Conservation (phyloP, 2,329 filamentous ascomycete genomes). For the Aspergillus calidoustus region DNA sequence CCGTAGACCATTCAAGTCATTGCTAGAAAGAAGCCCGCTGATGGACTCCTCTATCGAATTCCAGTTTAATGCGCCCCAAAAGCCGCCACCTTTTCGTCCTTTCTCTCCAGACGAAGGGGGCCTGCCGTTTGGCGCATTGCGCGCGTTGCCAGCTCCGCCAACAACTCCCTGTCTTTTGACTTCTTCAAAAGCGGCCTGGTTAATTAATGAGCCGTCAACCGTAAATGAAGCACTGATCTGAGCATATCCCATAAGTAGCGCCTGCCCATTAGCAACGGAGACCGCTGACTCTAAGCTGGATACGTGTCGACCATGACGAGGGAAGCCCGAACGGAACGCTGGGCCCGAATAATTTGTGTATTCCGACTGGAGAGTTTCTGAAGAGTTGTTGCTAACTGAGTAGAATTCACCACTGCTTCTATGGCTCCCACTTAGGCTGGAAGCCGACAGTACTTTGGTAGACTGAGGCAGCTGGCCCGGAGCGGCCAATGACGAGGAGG, state of each 20-base stretch:
- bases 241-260: slow-evolving; percentile 96
- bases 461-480: slow-evolving; percentile 49
- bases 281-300: slow-evolving; percentile 46
- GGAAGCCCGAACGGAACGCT: slow-evolving; percentile 56
- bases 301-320: slow-evolving; percentile 47
- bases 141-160: slow-evolving; percentile 78
- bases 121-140: slow-evolving; percentile 69
- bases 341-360: slow-evolving; percentile 62
- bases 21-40: slow-evolving; percentile 81
- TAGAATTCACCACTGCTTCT: slow-evolving; percentile 95
- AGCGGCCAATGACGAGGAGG: slow-evolving; percentile 29
- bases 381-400: slow-evolving; percentile 91
- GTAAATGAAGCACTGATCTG: slow-evolving; percentile 92
- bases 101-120: slow-evolving; percentile 32
- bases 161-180: slow-evolving; percentile 94
- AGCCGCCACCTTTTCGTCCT: slow-evolving; percentile 70
- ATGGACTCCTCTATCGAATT: slow-evolving; percentile 85
- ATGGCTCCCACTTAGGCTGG: slow-evolving; percentile 77
- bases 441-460: slow-evolving; percentile 73
- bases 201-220: slow-evolving; percentile 87
- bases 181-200: slow-evolving; percentile 87
- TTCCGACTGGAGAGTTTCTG: slow-evolving; percentile 89
- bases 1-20: slow-evolving; percentile 89
- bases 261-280: slow-evolving; percentile 56
- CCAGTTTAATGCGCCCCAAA: slow-evolving; percentile 87